Conservation (phyloP, 148 eudicot genomes). For the Rhododendron kiyosumense region DNA sequence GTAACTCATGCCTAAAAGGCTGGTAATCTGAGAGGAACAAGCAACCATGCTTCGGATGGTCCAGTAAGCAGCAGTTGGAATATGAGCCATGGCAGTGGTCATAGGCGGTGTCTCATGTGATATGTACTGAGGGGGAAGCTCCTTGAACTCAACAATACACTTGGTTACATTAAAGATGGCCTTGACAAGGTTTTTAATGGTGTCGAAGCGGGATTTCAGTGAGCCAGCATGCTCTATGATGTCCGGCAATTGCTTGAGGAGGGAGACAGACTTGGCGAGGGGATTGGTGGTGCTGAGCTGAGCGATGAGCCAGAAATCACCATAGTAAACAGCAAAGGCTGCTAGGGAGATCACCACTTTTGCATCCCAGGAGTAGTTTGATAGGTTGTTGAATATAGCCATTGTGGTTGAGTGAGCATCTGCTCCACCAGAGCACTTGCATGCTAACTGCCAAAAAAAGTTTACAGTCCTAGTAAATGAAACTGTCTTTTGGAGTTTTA, state of each 20-base stretch:
- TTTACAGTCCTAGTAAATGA: neutral
- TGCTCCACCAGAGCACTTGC: constrained; percentile 82
- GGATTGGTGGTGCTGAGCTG: constrained; percentile 44
- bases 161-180: constrained; percentile 66
- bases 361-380: constrained; percentile 84
- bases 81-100: constrained; percentile 48
- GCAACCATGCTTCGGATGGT: constrained; percentile 80
- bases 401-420: constrained; percentile 75
- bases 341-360: constrained; percentile 68
- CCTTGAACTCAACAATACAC: constrained; percentile 52
- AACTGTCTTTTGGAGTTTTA: neutral
- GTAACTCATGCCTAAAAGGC: constrained; percentile 64
- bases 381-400: constrained; percentile 58
- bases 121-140: constrained; percentile 67
- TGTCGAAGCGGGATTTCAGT: constrained; percentile 58
- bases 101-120: constrained; percentile 61
- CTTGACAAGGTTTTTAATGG: constrained; percentile 44
- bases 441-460: constrained; percentile 44
- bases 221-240: constrained; percentile 47
- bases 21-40: constrained; percentile 54
- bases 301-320: constrained; percentile 82
- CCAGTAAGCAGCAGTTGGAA: constrained; percentile 96
- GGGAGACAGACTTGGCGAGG: constrained; percentile 73
- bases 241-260: constrained; percentile 73
- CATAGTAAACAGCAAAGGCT: constrained; percentile 69